Conservation (phyloP, 257 asterid genomes). For the Solanum acaule region DNA sequence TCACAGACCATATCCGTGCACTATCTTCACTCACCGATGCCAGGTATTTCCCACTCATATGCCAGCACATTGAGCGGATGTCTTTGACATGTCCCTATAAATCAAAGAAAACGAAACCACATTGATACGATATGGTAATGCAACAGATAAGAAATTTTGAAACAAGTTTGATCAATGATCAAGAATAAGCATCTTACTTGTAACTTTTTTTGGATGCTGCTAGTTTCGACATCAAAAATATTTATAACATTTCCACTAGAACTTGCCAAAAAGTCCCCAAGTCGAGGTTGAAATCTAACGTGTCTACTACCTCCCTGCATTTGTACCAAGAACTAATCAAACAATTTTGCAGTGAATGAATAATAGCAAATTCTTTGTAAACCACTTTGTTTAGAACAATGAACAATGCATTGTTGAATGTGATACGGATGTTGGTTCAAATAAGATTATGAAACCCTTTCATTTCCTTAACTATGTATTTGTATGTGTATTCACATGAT, state of each 20-base stretch:
- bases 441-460: neutral
- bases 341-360: neutral
- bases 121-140: neutral
- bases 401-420: neutral
- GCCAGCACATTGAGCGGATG: conserved; percentile 35
- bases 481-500: neutral
- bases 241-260: conserved; percentile 28
- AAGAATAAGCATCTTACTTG: conserved; percentile 17
- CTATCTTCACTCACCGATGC: conserved; percentile 39
- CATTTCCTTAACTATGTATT: neutral
- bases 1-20: conserved; percentile 29
- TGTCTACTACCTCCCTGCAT: conserved; percentile 35
- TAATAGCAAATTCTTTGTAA: neutral
- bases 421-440: neutral
- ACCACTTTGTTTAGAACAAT: neutral
- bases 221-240: conserved; percentile 29
- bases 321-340: conserved; percentile 1
- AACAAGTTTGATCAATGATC: neutral
- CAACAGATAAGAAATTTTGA: neutral
- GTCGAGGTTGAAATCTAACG: conserved; percentile 38
- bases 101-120: neutral
- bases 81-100: conserved; percentile 33
- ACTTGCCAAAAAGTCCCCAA: conserved; percentile 29
- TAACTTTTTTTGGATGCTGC: conserved; percentile 6
- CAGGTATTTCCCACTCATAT: conserved; percentile 21